phyloP scores from a whole-genome alignment of 2,329 filamentous ascomycete genomes.

The Monilinia fructicola region DNA sequence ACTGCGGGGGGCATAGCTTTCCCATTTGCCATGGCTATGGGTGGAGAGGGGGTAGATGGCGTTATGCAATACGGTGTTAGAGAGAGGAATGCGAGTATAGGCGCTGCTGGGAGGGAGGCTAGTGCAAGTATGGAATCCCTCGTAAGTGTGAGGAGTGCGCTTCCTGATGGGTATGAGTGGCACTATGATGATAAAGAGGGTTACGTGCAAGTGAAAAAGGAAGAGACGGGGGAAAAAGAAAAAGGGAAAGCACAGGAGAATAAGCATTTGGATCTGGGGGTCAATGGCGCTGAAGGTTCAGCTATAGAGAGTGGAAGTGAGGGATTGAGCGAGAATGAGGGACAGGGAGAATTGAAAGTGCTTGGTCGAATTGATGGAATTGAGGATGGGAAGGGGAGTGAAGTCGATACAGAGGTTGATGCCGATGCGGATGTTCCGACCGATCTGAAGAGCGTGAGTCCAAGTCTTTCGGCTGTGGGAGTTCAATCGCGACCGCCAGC shows the following conservation, averaged over 20 bases:
- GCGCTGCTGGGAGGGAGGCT: not conserved
- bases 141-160: not conserved
- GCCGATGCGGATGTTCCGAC: not conserved
- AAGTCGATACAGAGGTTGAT: not conserved
- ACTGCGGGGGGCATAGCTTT: constrained; percentile 12
- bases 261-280: too few species aligned
- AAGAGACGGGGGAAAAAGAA: not conserved
- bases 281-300: not conserved
- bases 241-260: not conserved
- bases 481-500: not conserved
- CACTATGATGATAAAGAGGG: constrained; percentile 2
- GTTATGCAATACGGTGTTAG: constrained; percentile 9
- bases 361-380: not conserved
- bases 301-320: not conserved
- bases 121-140: constrained; percentile 11
- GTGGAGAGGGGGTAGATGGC: constrained; percentile 5
- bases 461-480: constrained; percentile 7
- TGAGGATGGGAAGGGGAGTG: not conserved
- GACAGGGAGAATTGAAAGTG: not conserved
- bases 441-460: not conserved
- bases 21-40: constrained; percentile 11
- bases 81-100: constrained; percentile 5
- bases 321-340: not conserved
- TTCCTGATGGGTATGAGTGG: not conserved
- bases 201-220: not conserved